Evolutionary conservation across 2,329 filamentous ascomycete species (phyloP).

Genomic region (Sclerotinia sclerotiorum): DNA sequence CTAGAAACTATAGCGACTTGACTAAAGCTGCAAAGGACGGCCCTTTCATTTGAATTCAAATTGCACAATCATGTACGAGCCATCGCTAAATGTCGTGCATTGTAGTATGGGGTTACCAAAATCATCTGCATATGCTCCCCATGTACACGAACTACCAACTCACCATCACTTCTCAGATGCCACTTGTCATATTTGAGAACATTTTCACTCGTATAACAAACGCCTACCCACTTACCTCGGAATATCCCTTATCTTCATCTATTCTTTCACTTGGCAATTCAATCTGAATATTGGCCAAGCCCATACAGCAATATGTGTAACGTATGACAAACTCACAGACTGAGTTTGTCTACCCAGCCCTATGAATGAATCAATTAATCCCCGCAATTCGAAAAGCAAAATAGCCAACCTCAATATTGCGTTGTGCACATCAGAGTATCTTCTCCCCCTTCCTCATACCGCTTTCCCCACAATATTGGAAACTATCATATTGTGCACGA

Average conservation of each 20-base stretch:
- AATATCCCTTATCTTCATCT: neutral
- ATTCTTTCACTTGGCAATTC: constrained; percentile 2
- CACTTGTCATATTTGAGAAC: constrained; percentile 11
- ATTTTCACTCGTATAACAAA: neutral
- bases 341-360: constrained; percentile 6
- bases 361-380: constrained; percentile 5
- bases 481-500: neutral
- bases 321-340: constrained; percentile 10
- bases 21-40: neutral
- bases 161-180: neutral
- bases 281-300: neutral
- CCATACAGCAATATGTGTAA: neutral
- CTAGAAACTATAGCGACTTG: neutral
- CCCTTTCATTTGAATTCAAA: neutral
- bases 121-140: constrained; percentile 1
- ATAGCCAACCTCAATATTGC: constrained; percentile 3
- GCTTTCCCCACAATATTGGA: constrained; percentile 7
- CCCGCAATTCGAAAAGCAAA: neutral
- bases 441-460: neutral
- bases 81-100: constrained; percentile 2
- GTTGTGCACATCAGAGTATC: constrained; percentile 11
- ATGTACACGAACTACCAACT: neutral
- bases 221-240: neutral
- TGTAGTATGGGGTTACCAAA: constrained; percentile 1
- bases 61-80: neutral